Conservation (phyloP, 106 monocot species). For the Agapanthus africanus region DNA sequence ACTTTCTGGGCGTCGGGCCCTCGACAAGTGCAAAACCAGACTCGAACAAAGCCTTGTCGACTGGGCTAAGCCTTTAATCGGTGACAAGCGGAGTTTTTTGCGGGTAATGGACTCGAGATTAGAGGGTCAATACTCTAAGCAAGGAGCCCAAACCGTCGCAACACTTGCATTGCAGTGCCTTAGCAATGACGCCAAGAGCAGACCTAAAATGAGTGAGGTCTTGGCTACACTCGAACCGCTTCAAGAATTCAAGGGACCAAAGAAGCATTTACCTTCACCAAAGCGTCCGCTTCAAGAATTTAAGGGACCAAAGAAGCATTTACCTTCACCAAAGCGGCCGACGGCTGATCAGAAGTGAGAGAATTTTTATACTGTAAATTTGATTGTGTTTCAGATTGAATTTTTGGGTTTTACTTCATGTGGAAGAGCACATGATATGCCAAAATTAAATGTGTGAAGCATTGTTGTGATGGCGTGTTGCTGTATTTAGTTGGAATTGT, state of each 20-base stretch:
- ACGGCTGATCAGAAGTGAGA: background rate
- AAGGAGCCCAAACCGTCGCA: conserved; percentile 53
- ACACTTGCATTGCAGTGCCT: conserved; percentile 56
- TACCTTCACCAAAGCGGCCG: background rate
- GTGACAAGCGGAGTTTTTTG: conserved; percentile 55
- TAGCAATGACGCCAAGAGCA: conserved; percentile 40
- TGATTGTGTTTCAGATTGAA: background rate
- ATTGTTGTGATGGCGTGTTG: background rate
- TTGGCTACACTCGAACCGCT: conserved; percentile 46
- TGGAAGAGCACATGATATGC: background rate
- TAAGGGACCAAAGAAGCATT: background rate
- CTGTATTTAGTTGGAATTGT: no score
- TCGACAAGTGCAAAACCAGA: conserved; percentile 48
- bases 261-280: background rate
- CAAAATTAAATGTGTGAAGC: background rate
- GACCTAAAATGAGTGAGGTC: conserved; percentile 80
- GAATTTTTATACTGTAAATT: background rate
- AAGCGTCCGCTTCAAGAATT: conserved; percentile 32
- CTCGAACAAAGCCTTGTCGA: conserved; percentile 76
- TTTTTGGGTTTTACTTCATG: background rate
- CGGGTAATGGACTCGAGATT: conserved; percentile 75
- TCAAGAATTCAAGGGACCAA: conserved; percentile 19
- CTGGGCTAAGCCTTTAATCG: conserved; percentile 56
- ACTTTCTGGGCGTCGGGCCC: conserved; percentile 60
- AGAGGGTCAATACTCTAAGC: conserved; percentile 72